Conservation (phyloP, 495 filamentous ascomycete species). For the Penicilliopsis zonata region DNA sequence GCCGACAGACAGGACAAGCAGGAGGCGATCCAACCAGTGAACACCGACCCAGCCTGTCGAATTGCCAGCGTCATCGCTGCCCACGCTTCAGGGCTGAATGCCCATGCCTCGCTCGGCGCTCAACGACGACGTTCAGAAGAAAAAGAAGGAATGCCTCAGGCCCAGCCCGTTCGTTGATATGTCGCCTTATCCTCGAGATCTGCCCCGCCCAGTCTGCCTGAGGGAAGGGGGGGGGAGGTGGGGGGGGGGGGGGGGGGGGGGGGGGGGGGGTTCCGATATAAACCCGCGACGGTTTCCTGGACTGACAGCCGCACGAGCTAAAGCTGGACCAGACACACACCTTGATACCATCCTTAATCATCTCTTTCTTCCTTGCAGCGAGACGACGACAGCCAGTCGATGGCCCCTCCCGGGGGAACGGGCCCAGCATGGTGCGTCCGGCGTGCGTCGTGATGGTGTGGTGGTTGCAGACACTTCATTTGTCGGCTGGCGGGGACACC, state of each 20-base stretch:
- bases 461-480: neutral
- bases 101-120: too few species aligned
- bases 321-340: too few species aligned
- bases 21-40: conserved; percentile 31
- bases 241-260: too few species aligned
- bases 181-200: neutral
- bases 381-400: neutral
- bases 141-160: conserved; percentile 1
- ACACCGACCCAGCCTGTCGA: conserved; percentile 29
- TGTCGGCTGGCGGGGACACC: neutral
- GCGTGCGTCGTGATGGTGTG: neutral
- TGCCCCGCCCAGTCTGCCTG: neutral
- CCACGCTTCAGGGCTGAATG: conserved; percentile 17
- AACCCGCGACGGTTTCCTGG: neutral
- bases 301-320: conserved; percentile 1
- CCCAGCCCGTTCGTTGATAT: too few species aligned
- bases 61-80: conserved; percentile 32
- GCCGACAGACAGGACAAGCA: conserved; percentile 25
- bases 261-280: too few species aligned
- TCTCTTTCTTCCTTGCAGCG: neutral
- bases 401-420: neutral
- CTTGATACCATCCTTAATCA: too few species aligned
- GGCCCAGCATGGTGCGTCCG: too few species aligned
- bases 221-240: neutral
- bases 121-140: neutral